Base-by-base conservation (phyloP, 1,284 basidiomycete genomes). In the Cryptococcus depauperatus region DNA sequence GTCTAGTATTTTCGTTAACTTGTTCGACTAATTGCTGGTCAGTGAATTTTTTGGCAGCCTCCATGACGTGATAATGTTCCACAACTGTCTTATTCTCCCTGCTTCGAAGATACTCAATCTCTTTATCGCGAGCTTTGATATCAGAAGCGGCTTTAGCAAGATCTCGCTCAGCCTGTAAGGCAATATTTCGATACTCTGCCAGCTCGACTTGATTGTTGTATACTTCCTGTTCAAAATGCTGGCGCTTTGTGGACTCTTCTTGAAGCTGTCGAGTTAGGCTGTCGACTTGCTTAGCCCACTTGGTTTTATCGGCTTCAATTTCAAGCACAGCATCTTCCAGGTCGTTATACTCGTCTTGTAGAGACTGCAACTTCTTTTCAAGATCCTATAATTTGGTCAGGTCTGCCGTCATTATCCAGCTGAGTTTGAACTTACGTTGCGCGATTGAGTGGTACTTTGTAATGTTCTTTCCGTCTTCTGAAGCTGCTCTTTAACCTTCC, bases 11-110 rank as follows among this genome's bases (percentile, higher is more conserved):
- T 51, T 70, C 68, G 6, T 47, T 48, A 19, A 69, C 57, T 37
- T 70, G 67, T 37, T 90, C 87, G 22, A 76, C 79, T 6, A 97
- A 79, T 66, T 97, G 89, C 22, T 85, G 80, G 64, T 98, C 93
- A 1, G 95, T 95, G 52, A 95, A 83, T 47, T 85, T 85, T 70
- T 97, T 97, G 9, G 95, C 93, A 62, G 95, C 88, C 66, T 98
- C 92, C 5, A 96, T 77, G 14, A 98, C 95, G 59, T 98, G 86
- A 18, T 98, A 91, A 62, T 99, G 95, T 70, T 99, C 93, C 39
- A 99, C 91, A 48, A 96, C 95, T 11, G 90, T 97, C 76, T 93
- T 96, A 75, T 97, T 90, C 68, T 92, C 87, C 63, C 82, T 80
- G 6, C 84, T 84, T 48, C 88, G 83, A 13, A 92, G 73, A 48